phyloP scores from a whole-genome alignment of 495 filamentous ascomycete genomes.

The Neurospora discreta region DNA sequence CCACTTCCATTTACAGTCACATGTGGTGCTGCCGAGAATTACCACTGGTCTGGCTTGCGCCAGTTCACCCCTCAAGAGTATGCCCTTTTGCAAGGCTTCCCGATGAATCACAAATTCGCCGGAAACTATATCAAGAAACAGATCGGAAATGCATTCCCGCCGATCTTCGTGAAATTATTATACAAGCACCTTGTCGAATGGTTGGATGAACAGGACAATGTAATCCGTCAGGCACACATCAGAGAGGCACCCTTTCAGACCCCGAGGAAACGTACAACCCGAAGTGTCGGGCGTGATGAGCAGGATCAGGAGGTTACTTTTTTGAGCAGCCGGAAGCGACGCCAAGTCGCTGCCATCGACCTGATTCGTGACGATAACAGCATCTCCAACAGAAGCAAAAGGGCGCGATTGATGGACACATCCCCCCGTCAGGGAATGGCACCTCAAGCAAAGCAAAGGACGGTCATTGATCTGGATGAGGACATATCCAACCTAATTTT shows the following conservation, averaged over 20 bases:
- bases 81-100: slow-evolving; percentile 69
- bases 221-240: neutral
- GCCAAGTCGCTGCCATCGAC: neutral
- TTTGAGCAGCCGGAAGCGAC: neutral
- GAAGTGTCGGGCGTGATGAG: neutral
- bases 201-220: slow-evolving; percentile 45
- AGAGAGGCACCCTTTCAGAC: neutral
- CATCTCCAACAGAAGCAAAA: neutral
- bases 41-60: slow-evolving; percentile 60
- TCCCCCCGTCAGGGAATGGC: neutral
- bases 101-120: slow-evolving; percentile 49
- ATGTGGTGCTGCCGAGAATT: slow-evolving; percentile 52
- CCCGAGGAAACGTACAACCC: neutral
- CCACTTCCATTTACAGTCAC: slow-evolving; percentile 53
- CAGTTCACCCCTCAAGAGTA: slow-evolving; percentile 62
- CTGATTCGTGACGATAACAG: neutral
- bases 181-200: slow-evolving; percentile 46
- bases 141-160: slow-evolving; percentile 83
- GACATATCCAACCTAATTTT: neutral
- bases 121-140: slow-evolving; percentile 45
- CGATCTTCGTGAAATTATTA: slow-evolving; percentile 47
- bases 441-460: neutral
- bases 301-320: neutral
- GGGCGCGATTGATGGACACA: neutral
- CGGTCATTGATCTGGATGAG: neutral